phyloP scores from a whole-genome alignment of 176 grass and related monocot species.

The Poa annua region DNA sequence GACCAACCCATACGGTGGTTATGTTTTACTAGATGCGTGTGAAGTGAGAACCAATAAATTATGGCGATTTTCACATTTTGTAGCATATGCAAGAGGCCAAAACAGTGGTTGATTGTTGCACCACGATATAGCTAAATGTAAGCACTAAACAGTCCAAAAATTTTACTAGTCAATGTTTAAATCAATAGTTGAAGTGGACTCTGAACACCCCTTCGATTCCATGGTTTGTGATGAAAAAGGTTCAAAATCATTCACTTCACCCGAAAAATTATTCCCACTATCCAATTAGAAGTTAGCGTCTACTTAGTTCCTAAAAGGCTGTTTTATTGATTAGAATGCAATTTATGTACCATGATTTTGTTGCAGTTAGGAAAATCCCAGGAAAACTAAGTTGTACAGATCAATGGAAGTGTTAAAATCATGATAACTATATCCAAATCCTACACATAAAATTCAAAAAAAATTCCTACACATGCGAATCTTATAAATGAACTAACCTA shows the following conservation, averaged over 20 bases:
- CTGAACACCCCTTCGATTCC: not conserved
- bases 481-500: slow-evolving; percentile 23
- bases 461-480: not conserved
- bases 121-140: not conserved
- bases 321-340: not conserved
- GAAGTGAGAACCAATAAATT: not conserved
- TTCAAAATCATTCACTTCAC: not conserved
- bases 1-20: not conserved
- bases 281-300: slow-evolving; percentile 18
- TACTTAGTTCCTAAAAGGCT: not conserved
- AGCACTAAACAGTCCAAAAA: not conserved
- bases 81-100: not conserved
- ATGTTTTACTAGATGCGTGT: not conserved
- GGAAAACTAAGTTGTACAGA: not conserved
- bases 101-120: not conserved
- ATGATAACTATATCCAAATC: not conserved
- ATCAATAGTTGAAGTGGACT: not conserved
- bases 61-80: slow-evolving; percentile 5
- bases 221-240: not conserved
- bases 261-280: slow-evolving; percentile 5
- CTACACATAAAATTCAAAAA: too few species aligned
- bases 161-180: not conserved
- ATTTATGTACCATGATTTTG: not conserved
- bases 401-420: not conserved
- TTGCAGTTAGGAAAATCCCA: slow-evolving; percentile 21